Conservation (phyloP, 768 basidiomycete genomes). For the Russula foetens region DNA sequence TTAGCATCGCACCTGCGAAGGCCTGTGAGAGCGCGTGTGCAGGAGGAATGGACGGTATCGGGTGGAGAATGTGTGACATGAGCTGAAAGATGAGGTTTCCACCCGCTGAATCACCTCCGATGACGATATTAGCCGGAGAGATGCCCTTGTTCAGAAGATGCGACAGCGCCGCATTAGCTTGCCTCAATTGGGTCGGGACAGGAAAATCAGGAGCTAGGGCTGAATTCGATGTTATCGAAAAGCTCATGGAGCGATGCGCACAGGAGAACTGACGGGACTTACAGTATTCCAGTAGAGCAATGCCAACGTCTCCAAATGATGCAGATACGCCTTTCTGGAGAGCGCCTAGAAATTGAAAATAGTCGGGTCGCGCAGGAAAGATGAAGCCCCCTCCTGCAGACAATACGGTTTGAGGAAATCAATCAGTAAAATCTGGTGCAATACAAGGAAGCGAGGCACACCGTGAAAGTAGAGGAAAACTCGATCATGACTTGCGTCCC, state of each 20-base stretch:
- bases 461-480: constrained; percentile 6
- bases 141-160: constrained; percentile 19
- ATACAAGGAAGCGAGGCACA: neutral
- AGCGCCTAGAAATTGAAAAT: neutral
- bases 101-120: constrained; percentile 22
- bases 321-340: neutral
- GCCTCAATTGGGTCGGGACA: constrained; percentile 21
- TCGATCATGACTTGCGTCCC: neutral
- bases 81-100: constrained; percentile 21
- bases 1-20: neutral
- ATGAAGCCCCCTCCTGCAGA: neutral
- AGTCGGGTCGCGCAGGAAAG: neutral
- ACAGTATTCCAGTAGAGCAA: constrained; percentile 3
- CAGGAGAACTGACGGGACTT: neutral
- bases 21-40: neutral
- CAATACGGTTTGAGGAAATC: neutral
- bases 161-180: constrained; percentile 13
- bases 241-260: neutral
- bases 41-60: constrained; percentile 10
- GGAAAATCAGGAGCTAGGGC: neutral
- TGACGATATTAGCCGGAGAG: constrained; percentile 13
- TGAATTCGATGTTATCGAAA: neutral
- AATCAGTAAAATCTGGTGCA: neutral
- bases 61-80: constrained; percentile 16
- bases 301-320: neutral